Base-by-base conservation (phyloP, 106 monocot species). In the Dendrobium officinale region DNA sequence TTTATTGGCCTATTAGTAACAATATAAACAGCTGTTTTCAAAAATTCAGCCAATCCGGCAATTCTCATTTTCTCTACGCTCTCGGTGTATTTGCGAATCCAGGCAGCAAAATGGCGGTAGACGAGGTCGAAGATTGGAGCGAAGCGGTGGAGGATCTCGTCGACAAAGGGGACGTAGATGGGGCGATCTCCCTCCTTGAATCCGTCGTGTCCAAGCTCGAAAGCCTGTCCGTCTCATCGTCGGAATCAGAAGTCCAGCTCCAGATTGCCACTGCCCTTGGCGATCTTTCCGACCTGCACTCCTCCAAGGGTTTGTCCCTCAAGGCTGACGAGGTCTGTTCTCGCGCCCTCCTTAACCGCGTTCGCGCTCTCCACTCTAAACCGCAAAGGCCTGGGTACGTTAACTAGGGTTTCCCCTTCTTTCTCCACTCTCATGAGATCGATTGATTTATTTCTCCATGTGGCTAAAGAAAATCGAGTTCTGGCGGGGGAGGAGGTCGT, bases 251-350 rank as follows among this genome's bases (percentile, higher is more conserved):
- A 33, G 80, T 17, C 66, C 64, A 85, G 64, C 84, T 77, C 42
- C 79, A 84, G 79, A 81, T 90, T 22, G 81, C 85, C 44, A 27
- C 87, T 48, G 92, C 87, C 11, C 81, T 88, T 48, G 15, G 49
- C 51, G 87, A 90, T 54, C 88, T 92, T 42, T 87, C 90, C n/a
- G 83, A 79, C 70, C 88, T 90, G 16, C 87, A 87, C 75, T 77
- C 77, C 77, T 80, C 82, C 49, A 77, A 81, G 7, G 90, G 89
- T 1, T 72, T 59, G 76, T 86, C 92, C 27, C 66, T 88, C 56
- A 84, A 81, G 67, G 83, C 94, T 42, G 90, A 92, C 74, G 87
- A 87, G 72, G 79, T 92, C 82, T 83, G 85, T 22, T 81, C 82
- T 55, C 82, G 87, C 42, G 87, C 88, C 10, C 66, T 88, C 48